Evolutionary conservation across 192 early-diverging fungal genomes (phyloP).

Genomic region (Backusella luteola): DNA sequence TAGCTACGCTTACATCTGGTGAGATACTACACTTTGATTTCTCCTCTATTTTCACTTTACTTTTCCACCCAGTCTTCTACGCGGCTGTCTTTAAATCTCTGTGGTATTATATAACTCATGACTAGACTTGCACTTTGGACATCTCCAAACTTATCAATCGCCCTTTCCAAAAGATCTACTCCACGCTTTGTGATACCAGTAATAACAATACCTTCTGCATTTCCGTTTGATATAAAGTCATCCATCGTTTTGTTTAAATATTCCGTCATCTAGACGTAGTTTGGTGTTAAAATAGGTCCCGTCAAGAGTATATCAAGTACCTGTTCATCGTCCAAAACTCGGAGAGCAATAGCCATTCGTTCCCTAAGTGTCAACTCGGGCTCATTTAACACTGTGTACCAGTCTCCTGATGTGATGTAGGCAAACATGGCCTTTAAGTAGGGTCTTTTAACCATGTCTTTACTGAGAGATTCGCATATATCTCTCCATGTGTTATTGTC

Average conservation of each 20-base stretch:
- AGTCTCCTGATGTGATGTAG: conserved; percentile 80
- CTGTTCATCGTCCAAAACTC: conserved; percentile 80
- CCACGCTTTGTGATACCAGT: conserved; percentile 75
- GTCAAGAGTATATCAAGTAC: conserved; percentile 33
- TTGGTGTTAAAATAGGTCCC: neutral
- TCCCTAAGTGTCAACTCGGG: conserved; percentile 70
- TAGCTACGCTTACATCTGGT: conserved; percentile 53
- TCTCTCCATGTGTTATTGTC: conserved; percentile 50
- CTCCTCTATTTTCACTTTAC: conserved; percentile 33
- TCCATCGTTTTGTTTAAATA: conserved; percentile 59
- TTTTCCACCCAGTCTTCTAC: conserved; percentile 71
- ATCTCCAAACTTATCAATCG: conserved; percentile 85
- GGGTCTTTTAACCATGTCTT: conserved; percentile 58
- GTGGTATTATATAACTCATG: conserved; percentile 59
- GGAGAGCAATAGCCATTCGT: conserved; percentile 81
- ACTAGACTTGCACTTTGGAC: conserved; percentile 85
- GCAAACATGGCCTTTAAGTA: conserved; percentile 89
- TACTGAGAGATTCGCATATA: conserved; percentile 60
- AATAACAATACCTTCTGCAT: conserved; percentile 79
- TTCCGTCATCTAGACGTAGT: conserved; percentile 46
- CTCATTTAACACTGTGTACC: conserved; percentile 74
- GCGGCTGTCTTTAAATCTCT: conserved; percentile 54
- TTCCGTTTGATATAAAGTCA: conserved; percentile 57
- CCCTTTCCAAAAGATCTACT: conserved; percentile 72
- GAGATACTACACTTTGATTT: neutral